These are phyloP conservation scores for Cystobasidium sp. DNA, from an alignment of 1,284 basidiomycete species.

Conservation along the genomic window DNA sequence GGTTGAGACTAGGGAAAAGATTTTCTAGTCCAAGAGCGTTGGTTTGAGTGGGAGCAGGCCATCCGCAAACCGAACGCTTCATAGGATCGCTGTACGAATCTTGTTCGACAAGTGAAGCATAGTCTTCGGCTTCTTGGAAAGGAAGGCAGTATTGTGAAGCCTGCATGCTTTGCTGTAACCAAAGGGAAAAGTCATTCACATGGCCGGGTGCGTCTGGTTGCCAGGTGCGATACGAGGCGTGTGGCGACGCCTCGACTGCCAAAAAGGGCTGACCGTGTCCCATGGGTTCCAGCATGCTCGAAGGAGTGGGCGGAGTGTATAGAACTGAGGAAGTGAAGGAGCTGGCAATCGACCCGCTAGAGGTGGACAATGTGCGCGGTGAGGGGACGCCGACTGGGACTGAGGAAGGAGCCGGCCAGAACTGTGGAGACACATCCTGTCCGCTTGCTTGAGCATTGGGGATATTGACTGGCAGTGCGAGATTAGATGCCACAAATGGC, in stretches of 20 bases:
- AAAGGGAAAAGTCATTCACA: neutral
- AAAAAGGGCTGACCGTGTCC: neutral
- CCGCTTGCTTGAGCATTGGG: too few relatives aligned
- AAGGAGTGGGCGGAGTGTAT: neutral
- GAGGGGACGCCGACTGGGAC: too few relatives aligned
- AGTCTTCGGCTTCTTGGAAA: neutral
- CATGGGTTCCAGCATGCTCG: neutral
- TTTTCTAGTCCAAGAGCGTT: constrained; percentile 13
- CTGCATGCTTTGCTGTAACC: neutral
- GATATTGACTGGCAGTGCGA: too few relatives aligned
- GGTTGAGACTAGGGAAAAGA: neutral
- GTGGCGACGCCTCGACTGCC: neutral
- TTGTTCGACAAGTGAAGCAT: neutral
- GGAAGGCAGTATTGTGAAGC: neutral
- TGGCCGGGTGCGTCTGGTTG: neutral
- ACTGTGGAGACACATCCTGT: too few relatives aligned
- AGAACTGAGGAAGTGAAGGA: neutral
- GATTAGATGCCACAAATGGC: too few relatives aligned
- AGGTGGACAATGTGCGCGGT: too few relatives aligned
- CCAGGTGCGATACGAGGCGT: neutral
- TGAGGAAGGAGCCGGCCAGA: too few relatives aligned
- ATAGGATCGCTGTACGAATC: neutral
- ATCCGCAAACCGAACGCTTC: neutral
- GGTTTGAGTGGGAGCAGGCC: neutral
- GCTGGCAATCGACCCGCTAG: neutral